Percentiles rank a stretch among this genome's conserved stretches.
phyloP scores from a whole-genome alignment of 2,329 filamentous ascomycete species.

The Beauveria sp. region DNA sequence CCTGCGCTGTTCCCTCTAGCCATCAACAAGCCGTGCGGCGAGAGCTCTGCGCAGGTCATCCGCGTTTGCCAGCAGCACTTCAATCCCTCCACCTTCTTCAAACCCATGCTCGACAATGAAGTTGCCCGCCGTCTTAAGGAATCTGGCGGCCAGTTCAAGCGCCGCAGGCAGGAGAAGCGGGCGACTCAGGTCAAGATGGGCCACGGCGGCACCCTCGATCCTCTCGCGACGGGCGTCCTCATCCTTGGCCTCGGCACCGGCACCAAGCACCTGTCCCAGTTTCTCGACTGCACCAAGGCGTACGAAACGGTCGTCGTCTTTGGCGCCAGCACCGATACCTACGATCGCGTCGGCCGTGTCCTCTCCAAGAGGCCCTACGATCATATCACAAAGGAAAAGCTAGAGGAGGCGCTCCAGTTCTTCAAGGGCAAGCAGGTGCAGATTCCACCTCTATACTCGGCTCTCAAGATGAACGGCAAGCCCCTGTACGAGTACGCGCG shows the following conservation, averaged over 20 bases:
- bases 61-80: slow-evolving; percentile 81
- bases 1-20: slow-evolving; percentile 40
- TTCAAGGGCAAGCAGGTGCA: slow-evolving; percentile 85
- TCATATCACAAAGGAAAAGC: slow-evolving; percentile 70
- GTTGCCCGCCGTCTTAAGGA: slow-evolving; percentile 48
- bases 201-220: slow-evolving; percentile 92
- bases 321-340: slow-evolving; percentile 86
- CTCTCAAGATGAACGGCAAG: slow-evolving; percentile 88
- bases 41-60: slow-evolving; percentile 84
- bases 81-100: slow-evolving; percentile 72
- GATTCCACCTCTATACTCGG: slow-evolving; percentile 86
- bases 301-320: slow-evolving; percentile 90
- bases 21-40: slow-evolving; percentile 83
- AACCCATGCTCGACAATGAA: slow-evolving; percentile 64
- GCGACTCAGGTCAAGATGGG: slow-evolving; percentile 80
- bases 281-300: slow-evolving; percentile 82
- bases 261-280: slow-evolving; percentile 73
- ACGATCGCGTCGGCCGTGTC: slow-evolving; percentile 80
- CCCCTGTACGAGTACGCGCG: slow-evolving; percentile 93
- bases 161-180: slow-evolving; percentile 49
- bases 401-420: slow-evolving; percentile 65
- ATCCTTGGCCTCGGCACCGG: slow-evolving; percentile 81
- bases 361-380: slow-evolving; percentile 67
- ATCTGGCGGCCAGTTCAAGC: slow-evolving; percentile 49
- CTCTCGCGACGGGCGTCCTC: slow-evolving; percentile 85